Evolutionary conservation across 495 filamentous ascomycete species (phyloP).

Genomic region (Aspergillus avenaceus): DNA sequence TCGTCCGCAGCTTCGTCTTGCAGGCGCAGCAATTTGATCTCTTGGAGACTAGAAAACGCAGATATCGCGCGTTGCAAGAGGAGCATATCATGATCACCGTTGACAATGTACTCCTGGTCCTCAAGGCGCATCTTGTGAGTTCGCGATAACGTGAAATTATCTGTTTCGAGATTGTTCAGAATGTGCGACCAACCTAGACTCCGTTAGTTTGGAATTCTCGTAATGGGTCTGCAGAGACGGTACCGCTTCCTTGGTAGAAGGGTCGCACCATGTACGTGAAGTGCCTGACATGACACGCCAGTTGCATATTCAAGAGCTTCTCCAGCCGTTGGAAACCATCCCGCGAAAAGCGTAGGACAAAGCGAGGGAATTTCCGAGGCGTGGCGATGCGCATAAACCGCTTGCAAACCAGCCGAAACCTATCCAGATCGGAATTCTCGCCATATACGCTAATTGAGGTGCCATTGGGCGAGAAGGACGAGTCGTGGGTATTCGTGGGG

Average conservation of each 20-base stretch:
- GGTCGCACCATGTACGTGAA: slow-evolving; percentile 71
- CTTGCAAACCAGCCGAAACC: slow-evolving; percentile 57
- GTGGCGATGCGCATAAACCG: slow-evolving; percentile 59
- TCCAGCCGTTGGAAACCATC: slow-evolving; percentile 56
- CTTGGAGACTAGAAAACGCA: slow-evolving; percentile 56
- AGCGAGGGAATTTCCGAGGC: slow-evolving; percentile 54
- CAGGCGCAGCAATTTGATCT: slow-evolving; percentile 62
- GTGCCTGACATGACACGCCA: slow-evolving; percentile 59
- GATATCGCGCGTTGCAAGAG: slow-evolving; percentile 52
- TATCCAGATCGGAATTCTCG: slow-evolving; percentile 37
- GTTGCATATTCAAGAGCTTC: slow-evolving; percentile 45
- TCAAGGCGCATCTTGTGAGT: slow-evolving; percentile 28
- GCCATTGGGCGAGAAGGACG: slow-evolving; percentile 4
- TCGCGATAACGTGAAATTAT: slow-evolving; percentile 19
- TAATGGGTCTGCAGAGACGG: slow-evolving; percentile 23
- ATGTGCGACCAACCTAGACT: slow-evolving; percentile 31
- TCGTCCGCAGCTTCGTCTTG: slow-evolving; percentile 58
- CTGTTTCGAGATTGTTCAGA: slow-evolving; percentile 15
- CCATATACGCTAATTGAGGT: slow-evolving; percentile 15
- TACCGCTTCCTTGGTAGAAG: slow-evolving; percentile 56
- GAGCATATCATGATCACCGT: slow-evolving; percentile 23
- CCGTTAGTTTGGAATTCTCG: slow-evolving; percentile 16
- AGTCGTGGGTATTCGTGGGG: slow-evolving; percentile 5
- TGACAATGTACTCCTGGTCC: slow-evolving; percentile 28
- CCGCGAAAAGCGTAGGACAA: slow-evolving; percentile 57